Conservation (phyloP, 129 eudicot species). For the Sambucus nigra region DNA sequence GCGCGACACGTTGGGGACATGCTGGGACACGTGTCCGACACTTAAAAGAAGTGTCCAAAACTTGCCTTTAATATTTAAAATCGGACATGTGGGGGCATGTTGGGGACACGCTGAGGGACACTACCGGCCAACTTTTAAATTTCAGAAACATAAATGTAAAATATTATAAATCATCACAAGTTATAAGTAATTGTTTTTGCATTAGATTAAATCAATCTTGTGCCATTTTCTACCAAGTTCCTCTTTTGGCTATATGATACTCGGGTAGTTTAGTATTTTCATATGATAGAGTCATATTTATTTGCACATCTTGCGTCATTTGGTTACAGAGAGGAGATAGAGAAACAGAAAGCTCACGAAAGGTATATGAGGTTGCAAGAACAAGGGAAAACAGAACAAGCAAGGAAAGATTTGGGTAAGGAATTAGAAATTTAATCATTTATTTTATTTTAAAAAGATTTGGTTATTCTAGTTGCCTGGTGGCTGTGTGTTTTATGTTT, state of each 20-base stretch:
- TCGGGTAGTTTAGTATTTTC: neutral
- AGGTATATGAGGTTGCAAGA: slow-evolving; percentile 97
- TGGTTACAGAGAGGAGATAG: slow-evolving; percentile 74
- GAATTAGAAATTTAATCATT: neutral
- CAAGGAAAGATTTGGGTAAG: slow-evolving; percentile 92
- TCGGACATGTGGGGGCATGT: no score
- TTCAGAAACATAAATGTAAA: no score
- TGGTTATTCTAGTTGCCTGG: neutral
- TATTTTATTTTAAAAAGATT: slow-evolving; percentile 2
- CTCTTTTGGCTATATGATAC: neutral
- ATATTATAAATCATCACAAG: neutral
- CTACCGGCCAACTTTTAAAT: no score
- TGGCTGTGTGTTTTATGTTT: neutral
- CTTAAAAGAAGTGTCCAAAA: no score
- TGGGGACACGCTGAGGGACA: no score
- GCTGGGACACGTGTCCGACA: no score
- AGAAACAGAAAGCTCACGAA: slow-evolving; percentile 88
- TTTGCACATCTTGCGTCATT: slow-evolving; percentile 1
- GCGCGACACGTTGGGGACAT: no score
- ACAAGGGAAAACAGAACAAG: slow-evolving; percentile 96
- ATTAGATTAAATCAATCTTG: neutral
- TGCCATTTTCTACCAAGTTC: neutral
- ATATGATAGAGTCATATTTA: neutral
- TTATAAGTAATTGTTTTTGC: neutral
- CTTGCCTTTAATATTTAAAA: no score